A percentile compares a stretch with the other conserved stretches of the same genome.
Conservation (phyloP, 495 filamentous ascomycete genomes). For the Penicillium chermesinum region DNA sequence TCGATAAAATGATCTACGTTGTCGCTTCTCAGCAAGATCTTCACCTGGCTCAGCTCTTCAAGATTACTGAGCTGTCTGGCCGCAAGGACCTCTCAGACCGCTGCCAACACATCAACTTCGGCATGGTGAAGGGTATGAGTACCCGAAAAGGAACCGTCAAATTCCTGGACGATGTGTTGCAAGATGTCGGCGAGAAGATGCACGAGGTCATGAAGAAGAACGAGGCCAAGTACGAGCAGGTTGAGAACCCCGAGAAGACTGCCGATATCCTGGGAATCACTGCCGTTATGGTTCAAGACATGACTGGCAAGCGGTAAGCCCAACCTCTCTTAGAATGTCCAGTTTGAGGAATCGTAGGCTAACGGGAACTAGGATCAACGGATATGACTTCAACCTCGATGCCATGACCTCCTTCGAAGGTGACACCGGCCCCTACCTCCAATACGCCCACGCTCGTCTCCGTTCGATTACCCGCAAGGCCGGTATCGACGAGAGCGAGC, state of each 20-base stretch:
- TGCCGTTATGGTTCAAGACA: conserved; percentile 69
- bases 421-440: conserved; percentile 66
- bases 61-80: conserved; percentile 64
- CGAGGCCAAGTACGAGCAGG: conserved; percentile 58
- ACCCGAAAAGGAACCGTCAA: conserved; percentile 66
- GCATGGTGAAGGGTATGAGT: conserved; percentile 67
- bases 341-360: conserved; percentile 6
- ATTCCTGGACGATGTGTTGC: conserved; percentile 64
- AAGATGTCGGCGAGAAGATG: conserved; percentile 62
- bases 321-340: background rate
- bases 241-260: conserved; percentile 52
- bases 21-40: conserved; percentile 65
- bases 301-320: conserved; percentile 60
- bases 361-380: conserved; percentile 48
- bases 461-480: conserved; percentile 57
- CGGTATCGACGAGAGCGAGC: conserved; percentile 35
- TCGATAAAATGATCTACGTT: conserved; percentile 76
- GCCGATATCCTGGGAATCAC: conserved; percentile 58
- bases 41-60: conserved; percentile 69
- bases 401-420: conserved; percentile 67
- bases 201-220: conserved; percentile 68
- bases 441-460: conserved; percentile 65
- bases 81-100: conserved; percentile 53
- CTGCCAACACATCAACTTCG: conserved; percentile 70
- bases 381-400: conserved; percentile 63